phyloP scores from a whole-genome alignment of 306 rosid genomes.

The Cucumis sativus region DNA sequence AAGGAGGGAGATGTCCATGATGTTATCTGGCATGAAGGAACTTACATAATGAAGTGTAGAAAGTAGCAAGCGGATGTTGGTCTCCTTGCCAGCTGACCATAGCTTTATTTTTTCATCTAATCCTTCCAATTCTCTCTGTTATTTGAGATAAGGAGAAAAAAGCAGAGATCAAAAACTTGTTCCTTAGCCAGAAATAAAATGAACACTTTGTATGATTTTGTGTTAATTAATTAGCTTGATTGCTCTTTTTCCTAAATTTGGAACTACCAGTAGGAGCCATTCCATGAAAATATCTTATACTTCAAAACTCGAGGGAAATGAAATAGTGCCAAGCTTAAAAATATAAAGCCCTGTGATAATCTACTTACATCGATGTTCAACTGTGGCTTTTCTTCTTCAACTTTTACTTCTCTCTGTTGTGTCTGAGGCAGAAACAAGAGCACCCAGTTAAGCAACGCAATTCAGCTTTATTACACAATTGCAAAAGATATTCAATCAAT shows the following conservation, averaged over 20 bases:
- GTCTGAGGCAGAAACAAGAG: constrained; percentile 15
- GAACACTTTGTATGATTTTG: not conserved
- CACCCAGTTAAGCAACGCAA: not conserved
- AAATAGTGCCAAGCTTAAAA: not conserved
- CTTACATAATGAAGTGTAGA: constrained; percentile 71
- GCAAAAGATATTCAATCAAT: not conserved
- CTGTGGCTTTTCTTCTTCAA: constrained; percentile 16
- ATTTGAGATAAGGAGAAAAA: constrained; percentile 6
- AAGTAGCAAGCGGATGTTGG: constrained; percentile 64
- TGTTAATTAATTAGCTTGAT: not conserved
- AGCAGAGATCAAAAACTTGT: not conserved
- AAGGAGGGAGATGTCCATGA: not conserved
- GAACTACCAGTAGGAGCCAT: not conserved
- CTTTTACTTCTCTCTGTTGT: constrained; percentile 5
- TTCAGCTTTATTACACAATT: not conserved
- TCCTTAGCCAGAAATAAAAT: constrained; percentile 1
- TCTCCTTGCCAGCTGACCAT: constrained; percentile 83
- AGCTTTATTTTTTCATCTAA: constrained; percentile 56
- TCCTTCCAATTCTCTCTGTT: constrained; percentile 38
- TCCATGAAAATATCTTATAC: not conserved
- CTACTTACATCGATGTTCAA: constrained; percentile 19
- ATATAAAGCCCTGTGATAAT: not conserved
- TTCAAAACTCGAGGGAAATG: not conserved
- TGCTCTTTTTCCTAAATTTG: not conserved
- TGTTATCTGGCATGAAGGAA: not conserved